Conservation (phyloP, 2,329 filamentous ascomycete species). For the Epichloe festucae region DNA sequence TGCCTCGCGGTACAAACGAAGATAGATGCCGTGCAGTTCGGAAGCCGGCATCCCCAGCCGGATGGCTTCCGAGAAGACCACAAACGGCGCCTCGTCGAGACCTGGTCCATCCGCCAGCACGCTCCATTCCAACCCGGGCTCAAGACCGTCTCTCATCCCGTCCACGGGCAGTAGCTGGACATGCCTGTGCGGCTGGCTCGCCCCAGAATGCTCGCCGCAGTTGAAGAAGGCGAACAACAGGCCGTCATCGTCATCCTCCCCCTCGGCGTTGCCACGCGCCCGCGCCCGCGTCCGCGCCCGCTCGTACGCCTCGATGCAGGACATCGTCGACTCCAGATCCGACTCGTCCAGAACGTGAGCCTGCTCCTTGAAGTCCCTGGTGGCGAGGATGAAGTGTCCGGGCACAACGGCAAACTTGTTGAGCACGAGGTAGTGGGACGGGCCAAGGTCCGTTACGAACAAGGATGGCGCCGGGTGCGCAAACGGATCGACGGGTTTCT, state of each 20-base stretch:
- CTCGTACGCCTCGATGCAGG: conserved; percentile 46
- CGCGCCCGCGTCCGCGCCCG: conserved; percentile 4
- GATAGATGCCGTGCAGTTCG: conserved; percentile 30
- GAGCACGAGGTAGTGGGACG: conserved; percentile 50
- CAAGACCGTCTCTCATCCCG: conserved; percentile 44
- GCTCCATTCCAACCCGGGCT: conserved; percentile 26
- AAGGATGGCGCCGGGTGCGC: conserved; percentile 43
- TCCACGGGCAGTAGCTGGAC: conserved; percentile 57
- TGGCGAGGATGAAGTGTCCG: conserved; percentile 60
- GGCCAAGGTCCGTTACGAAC: conserved; percentile 36
- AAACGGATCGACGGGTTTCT: conserved; percentile 48
- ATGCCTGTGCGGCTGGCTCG: conserved; percentile 60
- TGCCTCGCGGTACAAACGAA: conserved; percentile 33
- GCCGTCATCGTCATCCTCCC: conserved; percentile 14
- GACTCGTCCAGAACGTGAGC: conserved; percentile 45
- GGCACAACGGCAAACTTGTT: conserved; percentile 65
- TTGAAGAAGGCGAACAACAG: conserved; percentile 60
- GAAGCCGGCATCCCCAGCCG: conserved; percentile 18
- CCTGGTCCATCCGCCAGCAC: conserved; percentile 32
- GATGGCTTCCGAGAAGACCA: conserved; percentile 29
- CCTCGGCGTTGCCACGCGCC: background rate
- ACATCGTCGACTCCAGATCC: conserved; percentile 49
- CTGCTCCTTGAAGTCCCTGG: conserved; percentile 50
- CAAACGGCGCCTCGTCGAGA: conserved; percentile 26
- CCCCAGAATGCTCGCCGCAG: conserved; percentile 53